phyloP scores from a whole-genome alignment of 345 rosid genomes.

The Moricandia moricandioides region DNA sequence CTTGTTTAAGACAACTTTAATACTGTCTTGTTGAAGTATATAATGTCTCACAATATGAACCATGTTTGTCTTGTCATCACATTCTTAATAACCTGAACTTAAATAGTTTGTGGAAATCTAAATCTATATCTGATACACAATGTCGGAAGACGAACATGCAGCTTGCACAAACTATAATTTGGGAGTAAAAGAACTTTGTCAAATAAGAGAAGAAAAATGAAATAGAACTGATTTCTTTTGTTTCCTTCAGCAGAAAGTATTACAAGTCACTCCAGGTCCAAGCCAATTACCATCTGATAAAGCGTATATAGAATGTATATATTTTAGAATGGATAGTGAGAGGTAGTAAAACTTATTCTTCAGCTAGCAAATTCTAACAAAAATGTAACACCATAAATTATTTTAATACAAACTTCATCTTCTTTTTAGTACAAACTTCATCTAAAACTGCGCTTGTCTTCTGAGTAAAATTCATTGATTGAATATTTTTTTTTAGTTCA shows the following conservation, averaged over 20 bases:
- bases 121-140: not conserved
- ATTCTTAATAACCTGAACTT: not conserved
- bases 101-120: not conserved
- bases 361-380: not conserved
- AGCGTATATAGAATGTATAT: not conserved
- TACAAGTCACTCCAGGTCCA: not conserved
- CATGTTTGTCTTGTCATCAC: not conserved
- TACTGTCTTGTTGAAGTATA: conserved; percentile 1
- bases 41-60: not conserved
- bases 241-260: not conserved
- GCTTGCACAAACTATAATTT: not conserved
- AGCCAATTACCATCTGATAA: not conserved
- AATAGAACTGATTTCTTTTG: not conserved
- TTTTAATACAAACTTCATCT: not conserved
- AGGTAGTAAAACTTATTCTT: not conserved
- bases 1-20: not conserved
- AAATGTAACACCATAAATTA: not conserved
- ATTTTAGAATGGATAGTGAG: not conserved
- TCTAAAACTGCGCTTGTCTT: not conserved
- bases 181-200: not conserved
- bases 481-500: not conserved
- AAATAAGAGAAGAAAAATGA: not conserved
- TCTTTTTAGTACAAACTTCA: not conserved
- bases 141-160: not conserved
- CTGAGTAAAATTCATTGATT: not conserved